Base-by-base conservation (phyloP, 768 basidiomycete genomes). In the Terana coerulea region DNA sequence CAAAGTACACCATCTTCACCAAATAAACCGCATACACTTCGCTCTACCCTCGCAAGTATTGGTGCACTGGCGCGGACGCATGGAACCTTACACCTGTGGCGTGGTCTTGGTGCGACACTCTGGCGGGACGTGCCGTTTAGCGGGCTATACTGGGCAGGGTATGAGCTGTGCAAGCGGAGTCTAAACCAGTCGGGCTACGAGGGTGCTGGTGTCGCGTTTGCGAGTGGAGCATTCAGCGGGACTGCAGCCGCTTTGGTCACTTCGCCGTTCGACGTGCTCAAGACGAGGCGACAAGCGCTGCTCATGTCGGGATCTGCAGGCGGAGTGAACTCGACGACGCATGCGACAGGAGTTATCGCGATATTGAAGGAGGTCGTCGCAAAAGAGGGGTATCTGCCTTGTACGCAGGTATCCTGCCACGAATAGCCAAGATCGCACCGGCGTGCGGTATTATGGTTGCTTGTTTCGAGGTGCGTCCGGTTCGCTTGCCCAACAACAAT, bases 371-470 rank as follows among this genome's bases (percentile, higher is more conserved):
- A 81, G 51, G 86, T 98, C 37, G 61, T 91, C 30, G 80, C 75
- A 51, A 86, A 79, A 3, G 97, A 99, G 65, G 97, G 1, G 55
- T 73, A 4, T 67, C 78, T 8, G 88, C 90, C 2, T 71, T 98
- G 43, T 95, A 88, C 64, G 84, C 91, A 29, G 97, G 97, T 0
- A 70, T 92, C 34, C 67, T 84, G 7, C 95, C 95, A 45, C 84
- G 97, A 33, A 83, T 95, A 47, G 92, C 84, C 36, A 99, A 98
- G 69, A 95, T 97, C 56, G 92, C 92, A 10, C 97, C 97, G 33
- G 97, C 95, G 35, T 99, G 97, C 68, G 95, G 95, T 21, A 87
- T 99, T 58, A 98, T 98, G 95, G 97, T 98, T 65, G 83, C 90
- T 50, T 94, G 87, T 67, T 98, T 87, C 64, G 95, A 98, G 82